Evolutionary conservation across 2,329 filamentous ascomycete genomes (phyloP).

Genomic region (Pyrenophora graminea): DNA sequence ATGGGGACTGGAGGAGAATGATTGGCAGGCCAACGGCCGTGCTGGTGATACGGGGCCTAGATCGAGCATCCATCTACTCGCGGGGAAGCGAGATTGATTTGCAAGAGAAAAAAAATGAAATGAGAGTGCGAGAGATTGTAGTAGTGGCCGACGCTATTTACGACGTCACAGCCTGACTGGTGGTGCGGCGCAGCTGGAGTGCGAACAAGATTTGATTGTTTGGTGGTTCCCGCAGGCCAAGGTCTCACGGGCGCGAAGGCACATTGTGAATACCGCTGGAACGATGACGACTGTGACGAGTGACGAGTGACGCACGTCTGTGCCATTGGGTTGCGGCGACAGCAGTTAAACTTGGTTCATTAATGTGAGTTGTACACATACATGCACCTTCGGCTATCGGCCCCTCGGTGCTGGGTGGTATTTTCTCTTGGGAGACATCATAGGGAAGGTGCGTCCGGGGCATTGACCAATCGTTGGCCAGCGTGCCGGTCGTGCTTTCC

Average conservation of each 20-base stretch:
- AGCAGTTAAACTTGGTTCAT: not conserved
- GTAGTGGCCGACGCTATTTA: slow-evolving; percentile 8
- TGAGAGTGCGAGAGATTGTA: slow-evolving; percentile 18
- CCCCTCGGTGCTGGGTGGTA: slow-evolving; percentile 11
- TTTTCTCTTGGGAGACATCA: slow-evolving; percentile 21
- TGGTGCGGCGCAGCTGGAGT: slow-evolving; percentile 15
- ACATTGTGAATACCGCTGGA: not conserved
- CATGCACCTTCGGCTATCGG: slow-evolving; percentile 18
- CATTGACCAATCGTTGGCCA: slow-evolving; percentile 22
- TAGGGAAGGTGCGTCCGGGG: slow-evolving; percentile 10
- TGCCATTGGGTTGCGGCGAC: not conserved
- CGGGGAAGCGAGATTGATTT: slow-evolving; percentile 16
- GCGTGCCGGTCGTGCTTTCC: slow-evolving; percentile 2
- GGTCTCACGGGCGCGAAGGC: slow-evolving; percentile 9
- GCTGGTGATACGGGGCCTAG: slow-evolving; percentile 2
- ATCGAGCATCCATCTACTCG: slow-evolving; percentile 5
- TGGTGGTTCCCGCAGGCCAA: slow-evolving; percentile 1
- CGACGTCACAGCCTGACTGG: slow-evolving; percentile 20
- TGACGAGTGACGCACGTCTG: not conserved
- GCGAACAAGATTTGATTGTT: slow-evolving; percentile 29
- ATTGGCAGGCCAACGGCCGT: slow-evolving; percentile 2
- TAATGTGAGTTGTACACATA: slow-evolving; percentile 28
- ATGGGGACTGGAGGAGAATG: not conserved
- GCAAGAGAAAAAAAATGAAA: slow-evolving; percentile 12
- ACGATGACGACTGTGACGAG: not conserved